Base-by-base conservation (phyloP, 352 stramenopile species). In the Pythium biforme region DNA sequence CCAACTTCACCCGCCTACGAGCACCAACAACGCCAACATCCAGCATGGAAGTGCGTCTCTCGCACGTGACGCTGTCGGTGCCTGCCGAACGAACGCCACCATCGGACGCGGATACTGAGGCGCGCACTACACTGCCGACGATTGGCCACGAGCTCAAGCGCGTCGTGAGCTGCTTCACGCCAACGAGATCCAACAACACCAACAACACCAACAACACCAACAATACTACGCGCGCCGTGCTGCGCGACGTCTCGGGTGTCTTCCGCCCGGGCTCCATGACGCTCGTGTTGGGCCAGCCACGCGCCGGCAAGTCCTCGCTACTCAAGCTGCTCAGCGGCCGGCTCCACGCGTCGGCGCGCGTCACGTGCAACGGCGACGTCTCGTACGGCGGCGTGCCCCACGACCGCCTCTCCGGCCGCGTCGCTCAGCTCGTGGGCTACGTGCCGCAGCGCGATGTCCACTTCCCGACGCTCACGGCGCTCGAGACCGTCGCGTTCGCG, bases 281-380 rank as follows among this genome's bases (percentile, higher is more conserved):
- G 37, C 74, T 89, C 33, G 65, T 89, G n/a, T 64, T 86, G 11
- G 79, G 77, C 5, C 75, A 87, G 63, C 76, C 75, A 0, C 65
- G 69, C 12, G 82, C 78, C 1, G 78, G 76, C 58, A 86, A 88
- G 64, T 76, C 75, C 7, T 70, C 79, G 47, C 54, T 84, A 47
- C 79, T 89, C 63, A 87, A 87, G 68, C 41, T 84, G 12, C 62
- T 89, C 26, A 79, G 68, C 39, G 75, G 75, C 9, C 75, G 76
- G 5, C 81, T 89, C 56, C 62, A 63, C 14, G 60, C 77, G n/a
- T 62, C 73, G 41, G 81, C n/a, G 68, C 46, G 62, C 66, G 75
- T 86, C 23, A 85, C 12, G 50, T 25, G 86, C 9, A 47, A 58
- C 39, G 78, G 78, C 15, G 64, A 70, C 20, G 67, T 86, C 47